Base-by-base conservation (phyloP, 2,329 filamentous ascomycete species). In the Trichoderma brevicompactum region DNA sequence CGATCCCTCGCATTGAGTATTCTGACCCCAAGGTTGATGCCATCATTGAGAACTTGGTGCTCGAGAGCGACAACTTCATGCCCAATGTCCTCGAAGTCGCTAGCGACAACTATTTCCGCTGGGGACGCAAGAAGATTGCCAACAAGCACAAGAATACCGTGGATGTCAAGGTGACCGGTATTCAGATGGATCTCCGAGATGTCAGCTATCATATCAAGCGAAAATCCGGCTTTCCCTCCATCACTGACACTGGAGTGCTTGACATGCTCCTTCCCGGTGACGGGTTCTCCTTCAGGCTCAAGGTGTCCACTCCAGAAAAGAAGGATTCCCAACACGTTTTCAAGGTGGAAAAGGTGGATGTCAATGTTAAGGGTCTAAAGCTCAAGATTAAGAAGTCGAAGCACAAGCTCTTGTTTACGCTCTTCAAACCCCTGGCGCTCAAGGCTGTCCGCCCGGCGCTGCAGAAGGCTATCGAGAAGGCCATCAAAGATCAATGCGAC, bases 11-110 rank as follows among this genome's bases (percentile, higher is more conserved):
- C 64, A 97, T 99, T 67, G 95, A 99, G 81, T 95, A 93, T 74
- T 90, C 88, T 1, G 95, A 98, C 72, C 84, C 86, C 2, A 87
- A 89, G 83, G 83, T 96, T 59, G 95, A 99, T 77, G 90, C 90
- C 55, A 86, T 98, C 55, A 86, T 99, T 50, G 95, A 99, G 82
- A 99, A 99, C 77, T 82, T 99, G 10, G 90, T 97, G 52, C 86
- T 99, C 60, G 95, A 99, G 81, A 94, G 92, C 70, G 94, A 98
- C 82, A 99, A 99, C 80, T 88, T 99, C 71, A 92, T 94, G 80
- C 95, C 95, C 69, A 99, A 99, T 72, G 85, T 94, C 5, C 78
- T 96, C 44, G 94, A 99, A 77, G 85, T 98, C 68, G 87, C 89
- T 66, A 95, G 88, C 75, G 94, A 98, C 80, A 95, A 98, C 82